Evolutionary conservation across 495 filamentous ascomycete genomes (phyloP).

Genomic region (Neurospora sp.): DNA sequence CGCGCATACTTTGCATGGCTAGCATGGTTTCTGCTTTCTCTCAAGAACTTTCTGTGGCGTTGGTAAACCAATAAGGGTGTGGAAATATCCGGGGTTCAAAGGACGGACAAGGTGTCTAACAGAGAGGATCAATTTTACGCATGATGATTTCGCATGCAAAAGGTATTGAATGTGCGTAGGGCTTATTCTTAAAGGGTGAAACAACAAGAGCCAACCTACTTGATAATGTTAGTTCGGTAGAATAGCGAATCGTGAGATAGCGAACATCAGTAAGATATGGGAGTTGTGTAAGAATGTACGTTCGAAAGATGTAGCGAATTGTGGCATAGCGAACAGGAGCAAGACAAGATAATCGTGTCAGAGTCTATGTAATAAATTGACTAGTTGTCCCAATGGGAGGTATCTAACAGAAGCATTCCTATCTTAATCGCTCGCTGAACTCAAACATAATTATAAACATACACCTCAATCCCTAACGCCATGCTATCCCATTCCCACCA

Average conservation of each 20-base stretch:
- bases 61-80: not conserved
- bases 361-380: not conserved
- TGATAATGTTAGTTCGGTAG: not conserved
- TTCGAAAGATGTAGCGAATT: not conserved
- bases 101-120: not conserved
- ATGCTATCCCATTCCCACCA: constrained; percentile 3
- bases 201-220: not conserved
- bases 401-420: not conserved
- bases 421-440: not conserved
- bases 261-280: not conserved
- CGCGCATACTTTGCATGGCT: constrained; percentile 2
- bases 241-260: not conserved
- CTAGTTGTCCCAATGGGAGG: not conserved
- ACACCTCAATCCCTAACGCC: constrained; percentile 1
- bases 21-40: not conserved
- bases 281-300: too few species aligned
- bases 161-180: not conserved
- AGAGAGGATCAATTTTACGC: not conserved
- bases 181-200: not conserved
- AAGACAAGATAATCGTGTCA: constrained; percentile 1
- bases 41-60: not conserved
- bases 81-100: not conserved
- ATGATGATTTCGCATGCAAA: not conserved
- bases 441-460: not conserved
- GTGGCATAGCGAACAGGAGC: not conserved